Conservation (phyloP, 345 rosid species). For the Eucalyptus decipiens region DNA sequence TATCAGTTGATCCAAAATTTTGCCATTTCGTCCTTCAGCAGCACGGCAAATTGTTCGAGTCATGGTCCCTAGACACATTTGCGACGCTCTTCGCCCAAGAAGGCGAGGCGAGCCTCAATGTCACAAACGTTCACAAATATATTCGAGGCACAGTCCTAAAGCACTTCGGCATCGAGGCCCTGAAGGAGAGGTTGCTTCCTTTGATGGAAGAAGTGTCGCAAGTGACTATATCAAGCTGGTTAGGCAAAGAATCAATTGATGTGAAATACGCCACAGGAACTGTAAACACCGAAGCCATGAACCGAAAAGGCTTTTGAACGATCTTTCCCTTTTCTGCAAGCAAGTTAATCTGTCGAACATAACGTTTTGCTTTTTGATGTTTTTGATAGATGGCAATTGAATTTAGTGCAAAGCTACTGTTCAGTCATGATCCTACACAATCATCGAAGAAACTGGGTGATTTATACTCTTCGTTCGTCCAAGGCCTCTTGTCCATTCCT, state of each 20-base stretch:
- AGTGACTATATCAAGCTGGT: not conserved
- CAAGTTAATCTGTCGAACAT: not conserved
- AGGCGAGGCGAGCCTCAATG: not conserved
- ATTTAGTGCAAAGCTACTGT: not conserved
- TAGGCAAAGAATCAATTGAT: not conserved
- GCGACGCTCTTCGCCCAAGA: not conserved
- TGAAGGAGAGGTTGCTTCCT: not conserved
- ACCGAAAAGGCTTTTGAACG: not conserved
- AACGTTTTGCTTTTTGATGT: not conserved
- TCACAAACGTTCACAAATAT: not conserved
- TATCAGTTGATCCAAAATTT: conserved; percentile 1
- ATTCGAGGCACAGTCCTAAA: not conserved
- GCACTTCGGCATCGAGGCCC: conserved; percentile 1
- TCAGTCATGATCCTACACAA: not conserved
- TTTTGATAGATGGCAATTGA: conserved; percentile 6
- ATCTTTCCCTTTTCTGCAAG: too few relatives aligned
- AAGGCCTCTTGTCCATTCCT: conserved; percentile 16
- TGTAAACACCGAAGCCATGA: not conserved
- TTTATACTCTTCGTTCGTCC: not conserved
- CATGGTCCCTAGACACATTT: conserved; percentile 1
- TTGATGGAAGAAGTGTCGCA: not conserved
- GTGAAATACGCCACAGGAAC: not conserved
- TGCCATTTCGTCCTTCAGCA: conserved; percentile 1
- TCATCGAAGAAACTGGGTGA: not conserved
- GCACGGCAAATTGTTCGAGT: not conserved